phyloP scores from a whole-genome alignment of 2,329 filamentous ascomycete genomes.

The Aspergillus sp. region DNA sequence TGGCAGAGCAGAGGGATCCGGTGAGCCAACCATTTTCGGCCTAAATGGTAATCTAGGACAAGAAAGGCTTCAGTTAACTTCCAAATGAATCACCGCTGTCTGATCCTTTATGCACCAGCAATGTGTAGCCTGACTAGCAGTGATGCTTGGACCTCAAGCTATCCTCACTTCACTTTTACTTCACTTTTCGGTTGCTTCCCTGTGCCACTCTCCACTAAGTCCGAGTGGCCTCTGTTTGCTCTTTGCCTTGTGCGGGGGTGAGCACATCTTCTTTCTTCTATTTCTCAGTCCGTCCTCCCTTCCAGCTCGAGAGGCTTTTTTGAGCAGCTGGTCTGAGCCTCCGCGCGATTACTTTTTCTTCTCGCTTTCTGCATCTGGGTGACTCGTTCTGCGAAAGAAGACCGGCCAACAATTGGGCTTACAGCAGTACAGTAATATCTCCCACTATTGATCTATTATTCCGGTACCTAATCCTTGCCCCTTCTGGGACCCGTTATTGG shows the following conservation, averaged over 20 bases:
- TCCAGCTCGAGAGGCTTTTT: not conserved
- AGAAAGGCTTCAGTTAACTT: too few relatives aligned
- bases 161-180: too few relatives aligned
- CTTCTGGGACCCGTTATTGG: slow-evolving; percentile 17
- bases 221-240: slow-evolving; percentile 3
- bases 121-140: too few relatives aligned
- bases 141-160: too few relatives aligned
- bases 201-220: not conserved
- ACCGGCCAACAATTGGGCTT: not conserved
- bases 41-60: too few relatives aligned
- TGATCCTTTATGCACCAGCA: too few relatives aligned
- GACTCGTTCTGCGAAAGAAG: not conserved
- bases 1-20: too few relatives aligned
- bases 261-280: slow-evolving; percentile 7
- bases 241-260: slow-evolving; percentile 1
- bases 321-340: not conserved
- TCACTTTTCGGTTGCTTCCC: too few relatives aligned
- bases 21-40: too few relatives aligned
- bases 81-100: too few relatives aligned
- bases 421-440: not conserved
- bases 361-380: not conserved
- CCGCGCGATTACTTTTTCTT: not conserved
- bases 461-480: slow-evolving; percentile 6
- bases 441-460: slow-evolving; percentile 14
- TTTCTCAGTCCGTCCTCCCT: slow-evolving; percentile 6